Evolutionary conservation across 331 rosid genomes (phyloP).

Genomic region (Quercus phellos): DNA sequence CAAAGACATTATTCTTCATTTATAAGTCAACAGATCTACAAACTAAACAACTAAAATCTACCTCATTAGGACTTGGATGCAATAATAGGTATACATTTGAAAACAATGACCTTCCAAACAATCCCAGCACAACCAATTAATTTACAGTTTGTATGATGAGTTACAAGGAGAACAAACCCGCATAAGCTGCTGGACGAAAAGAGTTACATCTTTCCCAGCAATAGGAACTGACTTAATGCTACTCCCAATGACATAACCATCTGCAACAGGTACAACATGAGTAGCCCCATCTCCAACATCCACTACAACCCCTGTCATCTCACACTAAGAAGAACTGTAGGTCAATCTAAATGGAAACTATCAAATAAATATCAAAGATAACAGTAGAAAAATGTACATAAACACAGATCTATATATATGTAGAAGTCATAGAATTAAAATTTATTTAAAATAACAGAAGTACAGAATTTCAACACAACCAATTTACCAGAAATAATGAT

Average conservation of each 20-base stretch:
- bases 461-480: background rate
- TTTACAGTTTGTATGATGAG: background rate
- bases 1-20: background rate
- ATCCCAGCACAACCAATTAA: background rate
- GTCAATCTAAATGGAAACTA: slow-evolving; percentile 41
- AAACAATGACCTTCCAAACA: slow-evolving; percentile 1
- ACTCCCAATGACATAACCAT: slow-evolving; percentile 97
- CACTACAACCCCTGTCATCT: slow-evolving; percentile 99
- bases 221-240: slow-evolving; percentile 94
- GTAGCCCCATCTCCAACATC: slow-evolving; percentile 97
- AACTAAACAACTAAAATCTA: background rate
- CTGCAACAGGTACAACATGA: slow-evolving; percentile 97
- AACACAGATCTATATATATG: background rate
- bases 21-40: background rate
- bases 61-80: background rate
- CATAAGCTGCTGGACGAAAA: slow-evolving; percentile 95
- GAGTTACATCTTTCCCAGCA: slow-evolving; percentile 90
- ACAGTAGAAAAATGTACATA: background rate
- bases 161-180: slow-evolving; percentile 49
- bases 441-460: background rate
- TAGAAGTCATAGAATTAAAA: background rate
- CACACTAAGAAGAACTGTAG: slow-evolving; percentile 65
- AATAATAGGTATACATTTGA: background rate
- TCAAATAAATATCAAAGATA: background rate
- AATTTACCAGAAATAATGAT: background rate